Evolutionary conservation across 1,139 yeast genomes (phyloP).

Genomic region (Yamadazyma buinensis): DNA sequence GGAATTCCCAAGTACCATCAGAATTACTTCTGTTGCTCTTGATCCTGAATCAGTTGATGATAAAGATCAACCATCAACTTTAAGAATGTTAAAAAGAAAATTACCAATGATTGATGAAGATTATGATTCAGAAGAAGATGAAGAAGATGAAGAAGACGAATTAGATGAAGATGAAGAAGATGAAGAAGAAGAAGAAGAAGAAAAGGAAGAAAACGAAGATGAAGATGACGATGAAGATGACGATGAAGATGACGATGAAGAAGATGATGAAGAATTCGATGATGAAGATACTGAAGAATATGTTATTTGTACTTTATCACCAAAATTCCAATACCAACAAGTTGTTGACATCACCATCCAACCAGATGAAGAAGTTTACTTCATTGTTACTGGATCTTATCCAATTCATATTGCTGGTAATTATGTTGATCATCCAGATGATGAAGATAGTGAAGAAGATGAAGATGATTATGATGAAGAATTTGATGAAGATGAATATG

Average conservation of each 20-base stretch:
- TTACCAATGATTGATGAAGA: conserved; percentile 49
- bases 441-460: conserved; percentile 56
- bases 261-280: conserved; percentile 52
- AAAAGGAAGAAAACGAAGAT: conserved; percentile 23
- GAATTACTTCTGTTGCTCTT: conserved; percentile 91
- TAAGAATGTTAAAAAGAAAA: conserved; percentile 79
- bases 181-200: conserved; percentile 30
- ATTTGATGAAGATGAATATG: conserved; percentile 66
- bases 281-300: conserved; percentile 67
- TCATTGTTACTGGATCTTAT: conserved; percentile 94
- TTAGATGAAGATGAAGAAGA: conserved; percentile 47
- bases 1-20: conserved; percentile 83
- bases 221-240: conserved; percentile 45
- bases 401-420: conserved; percentile 92
- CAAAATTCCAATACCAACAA: conserved; percentile 84
- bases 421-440: conserved; percentile 92
- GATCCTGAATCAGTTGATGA: conserved; percentile 84
- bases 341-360: conserved; percentile 82
- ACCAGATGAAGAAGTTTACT: conserved; percentile 91
- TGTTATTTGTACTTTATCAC: conserved; percentile 86
- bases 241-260: conserved; percentile 50
- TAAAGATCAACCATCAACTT: conserved; percentile 80
- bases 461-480: conserved; percentile 51
- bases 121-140: conserved; percentile 38
- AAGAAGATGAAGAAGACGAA: conserved; percentile 50